phyloP scores from a whole-genome alignment of 2,329 filamentous ascomycete species.

The Zarea fungicola region DNA sequence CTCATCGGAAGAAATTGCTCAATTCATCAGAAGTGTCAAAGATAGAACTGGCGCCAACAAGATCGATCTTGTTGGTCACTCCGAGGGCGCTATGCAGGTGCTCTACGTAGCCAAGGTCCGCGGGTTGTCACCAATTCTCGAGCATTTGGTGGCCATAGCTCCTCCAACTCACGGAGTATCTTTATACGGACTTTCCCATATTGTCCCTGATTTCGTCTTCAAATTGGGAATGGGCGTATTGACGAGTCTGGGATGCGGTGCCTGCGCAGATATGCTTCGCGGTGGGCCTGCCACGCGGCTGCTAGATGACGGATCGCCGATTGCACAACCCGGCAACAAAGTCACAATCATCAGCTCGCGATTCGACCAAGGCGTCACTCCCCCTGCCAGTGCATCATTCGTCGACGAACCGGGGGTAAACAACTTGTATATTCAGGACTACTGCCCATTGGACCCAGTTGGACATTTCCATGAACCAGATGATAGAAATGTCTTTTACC shows the following conservation, averaged over 20 bases:
- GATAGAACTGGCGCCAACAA: slow-evolving; percentile 14
- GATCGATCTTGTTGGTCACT: slow-evolving; percentile 19
- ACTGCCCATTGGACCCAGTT: slow-evolving; percentile 16
- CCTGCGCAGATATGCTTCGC: slow-evolving; percentile 15
- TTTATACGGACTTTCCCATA: slow-evolving; percentile 10
- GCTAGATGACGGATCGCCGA: slow-evolving; percentile 10
- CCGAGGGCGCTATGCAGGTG: slow-evolving; percentile 17
- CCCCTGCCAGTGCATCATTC: slow-evolving; percentile 8
- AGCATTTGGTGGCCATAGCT: slow-evolving; percentile 14
- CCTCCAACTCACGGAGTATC: slow-evolving; percentile 18
- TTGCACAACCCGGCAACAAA: slow-evolving; percentile 15
- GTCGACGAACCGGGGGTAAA: slow-evolving; percentile 14
- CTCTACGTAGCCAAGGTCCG: slow-evolving; percentile 17
- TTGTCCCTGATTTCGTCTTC: slow-evolving; percentile 1
- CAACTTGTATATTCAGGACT: slow-evolving; percentile 16
- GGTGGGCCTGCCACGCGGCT: slow-evolving; percentile 13
- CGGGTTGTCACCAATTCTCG: slow-evolving; percentile 11
- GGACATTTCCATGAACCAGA: slow-evolving; percentile 14
- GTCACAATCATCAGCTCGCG: slow-evolving; percentile 14
- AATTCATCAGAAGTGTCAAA: slow-evolving; percentile 14
- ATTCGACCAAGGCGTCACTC: slow-evolving; percentile 15
- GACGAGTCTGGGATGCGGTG: slow-evolving; percentile 11
- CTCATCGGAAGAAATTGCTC: slow-evolving; percentile 16
- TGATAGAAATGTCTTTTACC: slow-evolving; percentile 14
- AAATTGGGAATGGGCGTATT: slow-evolving; percentile 7